A percentile compares a stretch with the other conserved stretches of the same genome.
phyloP scores from a whole-genome alignment of 768 basidiomycete genomes.

The Russula compacta region DNA sequence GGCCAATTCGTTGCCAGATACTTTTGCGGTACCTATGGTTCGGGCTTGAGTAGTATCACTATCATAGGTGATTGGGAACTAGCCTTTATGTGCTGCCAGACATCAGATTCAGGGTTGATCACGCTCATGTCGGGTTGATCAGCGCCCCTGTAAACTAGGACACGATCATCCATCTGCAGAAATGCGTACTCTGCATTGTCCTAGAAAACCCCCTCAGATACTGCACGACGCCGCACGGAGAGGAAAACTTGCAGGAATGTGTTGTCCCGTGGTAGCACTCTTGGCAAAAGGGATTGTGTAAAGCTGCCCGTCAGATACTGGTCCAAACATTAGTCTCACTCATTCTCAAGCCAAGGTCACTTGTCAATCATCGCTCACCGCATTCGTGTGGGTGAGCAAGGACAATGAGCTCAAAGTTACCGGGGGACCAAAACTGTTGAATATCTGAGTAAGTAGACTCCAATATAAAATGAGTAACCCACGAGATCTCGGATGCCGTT shows the following conservation, averaged over 20 bases:
- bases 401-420: conserved; percentile 82
- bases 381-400: conserved; percentile 48
- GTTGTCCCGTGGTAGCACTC: conserved; percentile 85
- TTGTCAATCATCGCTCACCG: conserved; percentile 32
- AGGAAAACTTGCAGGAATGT: conserved; percentile 62
- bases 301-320: conserved; percentile 60
- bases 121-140: conserved; percentile 98
- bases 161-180: conserved; percentile 90
- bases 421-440: conserved; percentile 83
- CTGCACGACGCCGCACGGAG: background rate
- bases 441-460: background rate
- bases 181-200: conserved; percentile 96
- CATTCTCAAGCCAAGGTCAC: background rate
- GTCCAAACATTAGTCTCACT: background rate
- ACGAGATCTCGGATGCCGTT: conserved; percentile 68
- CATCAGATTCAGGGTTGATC: conserved; percentile 95
- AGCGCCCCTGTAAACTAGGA: conserved; percentile 87
- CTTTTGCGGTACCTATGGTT: conserved; percentile 66
- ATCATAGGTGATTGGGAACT: background rate
- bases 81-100: conserved; percentile 94
- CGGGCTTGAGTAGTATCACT: background rate
- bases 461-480: conserved; percentile 23
- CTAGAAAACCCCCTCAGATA: conserved; percentile 32
- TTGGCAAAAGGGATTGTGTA: conserved; percentile 90
- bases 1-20: conserved; percentile 93